Evolutionary conservation across 257 asterid genomes (phyloP), one percentile per base, ranked within the genome.

Genomic region (Ilex asprella): DNA sequence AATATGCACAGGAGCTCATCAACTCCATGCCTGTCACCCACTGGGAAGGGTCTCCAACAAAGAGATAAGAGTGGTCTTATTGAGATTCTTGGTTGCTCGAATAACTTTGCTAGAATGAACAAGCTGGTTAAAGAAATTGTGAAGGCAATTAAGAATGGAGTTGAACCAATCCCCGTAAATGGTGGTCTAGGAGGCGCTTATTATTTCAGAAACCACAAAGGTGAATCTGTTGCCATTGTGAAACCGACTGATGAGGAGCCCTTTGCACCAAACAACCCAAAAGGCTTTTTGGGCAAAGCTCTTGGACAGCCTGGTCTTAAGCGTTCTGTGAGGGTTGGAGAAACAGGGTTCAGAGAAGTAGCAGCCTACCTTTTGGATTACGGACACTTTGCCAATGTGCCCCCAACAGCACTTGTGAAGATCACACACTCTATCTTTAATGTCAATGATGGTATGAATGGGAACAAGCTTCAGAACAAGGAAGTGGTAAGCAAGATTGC

Each of bases 221-320:
- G 61, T 50, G 56, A 60, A 47, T 21, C 43, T 55, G 43, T 60
- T 12, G 72, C 61, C 31, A 67, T 67, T 53, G 72, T 67, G 52
- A 67, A 67, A 47, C 72, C 72, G 12, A 67, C 72, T 13, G 72
- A 67, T 39, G 72, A 67, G 55, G 66, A 67, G 30, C 72, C 72
- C 30, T 67, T 16, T 60, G 72, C 72, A 31, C 66, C 72, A 11
- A 67, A 67, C 61, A 67, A 67, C n/a, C 72, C 72, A 30, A 67
- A 67, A 56, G 66, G 72, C 21, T 56, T 67, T 31, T 30, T 32
- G 14, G 72, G 72, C 10, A 67, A 59, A 31, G 55, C 72, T 32
- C 56, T 67, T 29, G 72, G 60, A 16, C 72, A 41, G 39, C 62
- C 72, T 12, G 72, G 72, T 21, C 47, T 67, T 35, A 67, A 59